Base-by-base conservation (phyloP, 176 grass and related monocot genomes). In the Musa schizocarpa region DNA sequence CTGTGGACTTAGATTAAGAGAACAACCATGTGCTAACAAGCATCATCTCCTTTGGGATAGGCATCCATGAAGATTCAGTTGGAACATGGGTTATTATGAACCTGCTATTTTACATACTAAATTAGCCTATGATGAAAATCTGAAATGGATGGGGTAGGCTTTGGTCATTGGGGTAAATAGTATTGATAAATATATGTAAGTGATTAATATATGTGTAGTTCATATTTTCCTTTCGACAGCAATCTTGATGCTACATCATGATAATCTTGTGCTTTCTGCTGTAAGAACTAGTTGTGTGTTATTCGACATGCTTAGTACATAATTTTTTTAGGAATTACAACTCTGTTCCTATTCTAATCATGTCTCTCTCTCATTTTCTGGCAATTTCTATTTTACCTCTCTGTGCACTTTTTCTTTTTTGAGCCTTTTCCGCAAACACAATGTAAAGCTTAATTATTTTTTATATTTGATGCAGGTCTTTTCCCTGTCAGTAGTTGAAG, bases 401-500 rank as follows among this genome's bases (percentile, higher is more conserved):
- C 21, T 23, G 20, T 65, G 62, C 8, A 23, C 62, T 2, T 23
- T 65, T 65, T 49, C 50, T 20, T 48, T 17, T 61, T 61, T 16
- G 57, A 61, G 57, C 12, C 3, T 61, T 61, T 57, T 2, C 16
- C 1, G 3, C 1, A n/a, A 61, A 61, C 1, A 17, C 14, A 17
- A 8, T 61, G 57, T 1, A 61, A 61, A n/a, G 34, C 34, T 25
- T 72, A 2, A 11, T 54, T 2, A 27, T 73, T 25, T 79, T 82
- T 11, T 65, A 53, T 65, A 55, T 75, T 72, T 69, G 53, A 11
- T 65, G 55, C 77, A 92, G 95, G 83, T 93, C 52, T 92, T 99
- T 82, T 89, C 88, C 22, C 87, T 99, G 72, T 92, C 90, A 56
- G 91, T 99, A 25, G 77, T 77, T 73, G 90, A 92, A 83, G 89